phyloP scores from a whole-genome alignment of 108 stramenopile species.

The Cyclotella cryptica region DNA sequence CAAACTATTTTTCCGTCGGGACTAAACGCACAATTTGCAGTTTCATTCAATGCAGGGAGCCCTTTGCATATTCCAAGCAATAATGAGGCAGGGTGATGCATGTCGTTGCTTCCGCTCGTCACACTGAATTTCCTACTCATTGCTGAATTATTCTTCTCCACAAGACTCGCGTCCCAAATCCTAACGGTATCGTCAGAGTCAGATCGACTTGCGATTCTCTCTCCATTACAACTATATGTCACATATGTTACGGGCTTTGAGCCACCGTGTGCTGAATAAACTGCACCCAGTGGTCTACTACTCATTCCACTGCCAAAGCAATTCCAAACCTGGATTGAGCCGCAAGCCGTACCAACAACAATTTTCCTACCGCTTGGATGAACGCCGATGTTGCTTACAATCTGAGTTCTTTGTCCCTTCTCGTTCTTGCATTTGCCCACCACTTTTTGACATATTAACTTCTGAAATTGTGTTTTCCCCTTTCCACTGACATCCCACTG shows the following conservation, averaged over 20 bases:
- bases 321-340: conserved; percentile 86
- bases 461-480: conserved; percentile 81
- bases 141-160: conserved; percentile 39
- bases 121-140: conserved; percentile 24
- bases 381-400: conserved; percentile 60
- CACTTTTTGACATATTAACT: conserved; percentile 76
- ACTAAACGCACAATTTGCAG: conserved; percentile 68
- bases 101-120: conserved; percentile 35
- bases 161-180: conserved; percentile 64
- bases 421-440: conserved; percentile 66
- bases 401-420: conserved; percentile 65
- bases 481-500: conserved; percentile 86
- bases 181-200: conserved; percentile 59
- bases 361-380: conserved; percentile 72
- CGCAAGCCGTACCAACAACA: conserved; percentile 82
- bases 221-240: conserved; percentile 58
- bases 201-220: conserved; percentile 64
- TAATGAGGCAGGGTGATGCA: conserved; percentile 31
- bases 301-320: conserved; percentile 47
- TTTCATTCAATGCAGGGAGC: conserved; percentile 54
- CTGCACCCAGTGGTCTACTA: conserved; percentile 61
- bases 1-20: conserved; percentile 71
- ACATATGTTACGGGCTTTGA: conserved; percentile 57
- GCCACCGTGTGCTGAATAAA: conserved; percentile 61
- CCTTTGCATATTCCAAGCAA: conserved; percentile 55